Base-by-base conservation (phyloP, 2,329 filamentous ascomycete genomes). In the Dothideomycetes sp. region DNA sequence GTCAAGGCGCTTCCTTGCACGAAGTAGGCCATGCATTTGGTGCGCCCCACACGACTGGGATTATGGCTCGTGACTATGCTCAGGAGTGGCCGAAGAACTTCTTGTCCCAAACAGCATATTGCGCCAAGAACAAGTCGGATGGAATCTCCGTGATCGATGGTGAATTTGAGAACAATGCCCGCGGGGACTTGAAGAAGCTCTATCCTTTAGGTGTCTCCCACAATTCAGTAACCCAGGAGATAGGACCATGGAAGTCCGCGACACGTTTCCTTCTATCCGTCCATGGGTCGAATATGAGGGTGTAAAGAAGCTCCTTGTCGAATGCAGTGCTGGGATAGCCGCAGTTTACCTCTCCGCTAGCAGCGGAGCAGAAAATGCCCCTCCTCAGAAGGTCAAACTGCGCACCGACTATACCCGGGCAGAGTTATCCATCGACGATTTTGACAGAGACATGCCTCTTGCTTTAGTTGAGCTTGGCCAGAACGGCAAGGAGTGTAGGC, bases 31-130 rank as follows among this genome's bases (percentile, higher is more conserved):
- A 59, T 47, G 59, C 60, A 12, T 60, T 62, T 44, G 57, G 57
- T 4, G 57, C 52, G 5, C 46, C 50, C 10, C 52, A 59, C 38
- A 52, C 50, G 10, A 47, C 47, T 7, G 57, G 55, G 1, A 59
- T 60, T 30, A 60, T 49, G 66, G 52, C 45, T 12, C 50, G 63
- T 31, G 63, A 62, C 0, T 67, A 65, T 45, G 54, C 59, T 5
- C 53, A 57, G 5, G 50, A 63, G 38, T 70, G 67, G 68, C 55
- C 58, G 0, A 59, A 59, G 37, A 59, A 58, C 42, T 69, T 70
- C 38, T 41, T 70, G 2, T 42, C 57, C 1, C 47, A 49, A 14
- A 32, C 30, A 8, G 30, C 30, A 5, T 32, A 32, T 14, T 32
- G 30, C n/a, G 30, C 7, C 2, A 14, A 8, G 30, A 32, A 9